Evolutionary conservation across 306 rosid genomes (phyloP).

Genomic region (Geum urbanum): DNA sequence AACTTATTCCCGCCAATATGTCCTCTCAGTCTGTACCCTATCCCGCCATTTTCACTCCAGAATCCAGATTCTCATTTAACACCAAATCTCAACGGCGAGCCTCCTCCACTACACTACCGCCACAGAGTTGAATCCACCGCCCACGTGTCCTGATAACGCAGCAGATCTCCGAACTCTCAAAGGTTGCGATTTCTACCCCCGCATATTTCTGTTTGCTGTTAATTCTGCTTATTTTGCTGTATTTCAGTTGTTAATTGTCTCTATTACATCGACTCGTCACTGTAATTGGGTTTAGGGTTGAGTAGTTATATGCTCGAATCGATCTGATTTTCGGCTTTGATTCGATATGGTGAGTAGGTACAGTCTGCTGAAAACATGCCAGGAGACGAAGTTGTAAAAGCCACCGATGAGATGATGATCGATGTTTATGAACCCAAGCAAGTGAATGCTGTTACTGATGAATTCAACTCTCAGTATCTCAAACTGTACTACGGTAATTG

Average conservation of each 20-base stretch:
- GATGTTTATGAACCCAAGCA: conserved; percentile 37
- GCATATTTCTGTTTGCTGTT: not conserved
- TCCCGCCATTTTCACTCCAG: conserved; percentile 2
- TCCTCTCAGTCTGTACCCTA: not conserved
- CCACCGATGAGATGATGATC: conserved; percentile 39
- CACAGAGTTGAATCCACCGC: not conserved
- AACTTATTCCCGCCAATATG: not conserved
- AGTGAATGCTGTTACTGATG: conserved; percentile 29
- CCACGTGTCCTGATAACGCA: not conserved
- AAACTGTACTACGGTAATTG: conserved; percentile 57
- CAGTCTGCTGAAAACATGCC: conserved; percentile 22
- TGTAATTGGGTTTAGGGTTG: not conserved
- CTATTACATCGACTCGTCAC: not conserved
- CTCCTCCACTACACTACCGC: not conserved
- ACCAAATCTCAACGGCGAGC: not conserved
- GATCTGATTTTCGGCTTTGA: not conserved
- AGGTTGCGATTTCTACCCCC: not conserved
- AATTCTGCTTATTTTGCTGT: not conserved
- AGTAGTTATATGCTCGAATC: not conserved
- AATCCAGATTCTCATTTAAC: not conserved
- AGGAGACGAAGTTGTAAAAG: conserved; percentile 32
- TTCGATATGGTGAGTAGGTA: not conserved
- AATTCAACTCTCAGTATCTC: conserved; percentile 44
- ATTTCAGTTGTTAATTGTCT: not conserved
- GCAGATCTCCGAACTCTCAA: not conserved